A percentile compares a stretch with the other conserved stretches of the same genome.
Evolutionary conservation across 306 rosid species (phyloP).

Genomic region (Quercus variabilis): DNA sequence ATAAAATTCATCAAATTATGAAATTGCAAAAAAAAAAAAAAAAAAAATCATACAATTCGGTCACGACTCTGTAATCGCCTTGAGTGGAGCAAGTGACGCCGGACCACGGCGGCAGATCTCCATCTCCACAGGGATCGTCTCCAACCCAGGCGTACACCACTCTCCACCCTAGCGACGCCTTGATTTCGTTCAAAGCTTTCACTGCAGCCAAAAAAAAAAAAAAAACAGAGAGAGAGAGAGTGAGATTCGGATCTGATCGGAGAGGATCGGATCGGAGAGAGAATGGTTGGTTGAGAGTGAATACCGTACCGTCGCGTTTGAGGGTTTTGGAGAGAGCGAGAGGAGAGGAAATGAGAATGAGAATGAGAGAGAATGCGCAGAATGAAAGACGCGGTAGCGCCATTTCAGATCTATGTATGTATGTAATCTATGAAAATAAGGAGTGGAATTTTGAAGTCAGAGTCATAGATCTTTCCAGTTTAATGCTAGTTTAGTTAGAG

Average conservation of each 20-base stretch:
- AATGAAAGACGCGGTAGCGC: constrained; percentile 29
- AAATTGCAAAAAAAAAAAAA: too few relatives aligned
- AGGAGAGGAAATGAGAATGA: constrained; percentile 37
- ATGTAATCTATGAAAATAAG: neutral
- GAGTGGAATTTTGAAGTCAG: neutral
- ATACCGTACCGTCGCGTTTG: constrained; percentile 73
- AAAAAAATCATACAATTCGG: constrained; percentile 55
- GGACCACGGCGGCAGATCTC: constrained; percentile 96
- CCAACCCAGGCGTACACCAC: constrained; percentile 99
- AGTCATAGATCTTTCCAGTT: too few relatives aligned
- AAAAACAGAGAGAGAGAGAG: neutral
- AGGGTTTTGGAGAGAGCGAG: constrained; percentile 75
- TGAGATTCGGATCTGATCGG: neutral
- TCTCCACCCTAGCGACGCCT: constrained; percentile 98
- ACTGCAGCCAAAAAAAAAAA: constrained; percentile 43
- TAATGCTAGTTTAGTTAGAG: too few relatives aligned
- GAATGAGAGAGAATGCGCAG: constrained; percentile 28
- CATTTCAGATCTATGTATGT: constrained; percentile 25
- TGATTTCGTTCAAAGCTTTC: constrained; percentile 96
- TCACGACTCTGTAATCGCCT: constrained; percentile 96
- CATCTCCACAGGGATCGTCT: constrained; percentile 98
- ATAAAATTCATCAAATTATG: neutral
- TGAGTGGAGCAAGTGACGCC: constrained; percentile 96
- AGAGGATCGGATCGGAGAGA: too few relatives aligned
- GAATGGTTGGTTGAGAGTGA: neutral